phyloP scores from a whole-genome alignment of 257 asterid species.

The Voacanga thouarsii region DNA sequence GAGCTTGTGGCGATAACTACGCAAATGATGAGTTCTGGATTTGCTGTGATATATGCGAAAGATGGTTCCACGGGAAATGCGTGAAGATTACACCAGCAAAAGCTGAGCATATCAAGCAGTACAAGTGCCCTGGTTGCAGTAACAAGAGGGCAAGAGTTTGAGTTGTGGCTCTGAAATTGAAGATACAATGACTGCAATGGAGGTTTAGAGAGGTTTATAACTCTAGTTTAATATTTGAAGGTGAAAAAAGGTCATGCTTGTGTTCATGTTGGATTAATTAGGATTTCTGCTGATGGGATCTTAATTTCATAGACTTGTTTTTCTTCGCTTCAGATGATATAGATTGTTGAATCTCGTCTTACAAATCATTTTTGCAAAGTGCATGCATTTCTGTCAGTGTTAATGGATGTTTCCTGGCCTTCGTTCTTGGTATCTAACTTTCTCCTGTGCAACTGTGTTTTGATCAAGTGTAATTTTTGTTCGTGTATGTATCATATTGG shows the following conservation, averaged over 20 bases:
- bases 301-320: conserved; percentile 24
- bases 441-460: no score
- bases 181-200: conserved; percentile 7
- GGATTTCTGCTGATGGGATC: conserved; percentile 30
- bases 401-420: background rate
- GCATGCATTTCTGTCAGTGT: background rate
- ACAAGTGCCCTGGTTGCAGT: conserved; percentile 79
- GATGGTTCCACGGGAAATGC: conserved; percentile 83
- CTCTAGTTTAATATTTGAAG: conserved; percentile 18
- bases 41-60: conserved; percentile 75
- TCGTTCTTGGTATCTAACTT: background rate
- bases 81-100: conserved; percentile 81
- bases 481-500: no score
- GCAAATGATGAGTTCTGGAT: conserved; percentile 76
- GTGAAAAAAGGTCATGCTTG: conserved; percentile 10
- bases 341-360: conserved; percentile 16
- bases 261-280: conserved; percentile 12
- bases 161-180: conserved; percentile 20
- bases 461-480: no score
- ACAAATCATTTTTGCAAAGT: conserved; percentile 5
- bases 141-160: conserved; percentile 60
- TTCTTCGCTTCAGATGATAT: conserved; percentile 9
- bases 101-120: conserved; percentile 82
- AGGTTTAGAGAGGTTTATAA: conserved; percentile 20
- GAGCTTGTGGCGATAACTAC: conserved; percentile 68